Percentiles rank a stretch among this genome's conserved stretches.
Conservation (phyloP, 331 rosid species). For the Dryas integrifolia region DNA sequence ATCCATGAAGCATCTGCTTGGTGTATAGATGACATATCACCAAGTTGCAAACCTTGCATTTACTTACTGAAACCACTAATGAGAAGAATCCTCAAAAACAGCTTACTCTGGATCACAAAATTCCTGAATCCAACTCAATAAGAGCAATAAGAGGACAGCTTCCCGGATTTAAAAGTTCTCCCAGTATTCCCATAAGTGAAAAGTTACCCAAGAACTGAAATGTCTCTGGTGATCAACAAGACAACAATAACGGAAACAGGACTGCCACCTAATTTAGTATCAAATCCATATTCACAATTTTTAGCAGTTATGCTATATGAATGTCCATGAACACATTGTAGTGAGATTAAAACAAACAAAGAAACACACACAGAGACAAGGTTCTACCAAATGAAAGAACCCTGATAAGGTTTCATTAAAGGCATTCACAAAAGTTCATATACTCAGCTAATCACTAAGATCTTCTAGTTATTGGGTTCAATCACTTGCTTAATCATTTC, state of each 20-base stretch:
- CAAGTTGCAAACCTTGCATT: slow-evolving; percentile 20
- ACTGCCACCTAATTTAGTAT: not conserved
- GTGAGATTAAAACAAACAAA: not conserved
- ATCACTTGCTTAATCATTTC: slow-evolving; percentile 17
- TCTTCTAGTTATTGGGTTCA: slow-evolving; percentile 31
- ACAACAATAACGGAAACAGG: not conserved
- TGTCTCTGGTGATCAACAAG: not conserved
- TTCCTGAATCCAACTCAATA: slow-evolving; percentile 26
- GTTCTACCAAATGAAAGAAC: not conserved
- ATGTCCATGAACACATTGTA: slow-evolving; percentile 2
- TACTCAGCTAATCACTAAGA: slow-evolving; percentile 30
- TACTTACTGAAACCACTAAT: slow-evolving; percentile 16
- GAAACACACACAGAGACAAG: not conserved
- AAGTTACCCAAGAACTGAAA: slow-evolving; percentile 17
- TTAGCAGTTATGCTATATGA: not conserved
- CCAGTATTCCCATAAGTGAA: slow-evolving; percentile 14
- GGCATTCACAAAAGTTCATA: not conserved
- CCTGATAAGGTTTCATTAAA: slow-evolving; percentile 9
- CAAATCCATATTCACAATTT: not conserved
- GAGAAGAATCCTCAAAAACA: slow-evolving; percentile 14
- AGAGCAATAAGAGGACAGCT: slow-evolving; percentile 11
- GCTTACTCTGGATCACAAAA: slow-evolving; percentile 22
- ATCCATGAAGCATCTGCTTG: slow-evolving; percentile 26
- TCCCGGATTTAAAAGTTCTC: slow-evolving; percentile 14
- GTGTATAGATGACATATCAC: slow-evolving; percentile 23